Evolutionary conservation across 306 rosid genomes (phyloP), one percentile per base, ranked within the genome.

Genomic region (Acmispon strigosus): DNA sequence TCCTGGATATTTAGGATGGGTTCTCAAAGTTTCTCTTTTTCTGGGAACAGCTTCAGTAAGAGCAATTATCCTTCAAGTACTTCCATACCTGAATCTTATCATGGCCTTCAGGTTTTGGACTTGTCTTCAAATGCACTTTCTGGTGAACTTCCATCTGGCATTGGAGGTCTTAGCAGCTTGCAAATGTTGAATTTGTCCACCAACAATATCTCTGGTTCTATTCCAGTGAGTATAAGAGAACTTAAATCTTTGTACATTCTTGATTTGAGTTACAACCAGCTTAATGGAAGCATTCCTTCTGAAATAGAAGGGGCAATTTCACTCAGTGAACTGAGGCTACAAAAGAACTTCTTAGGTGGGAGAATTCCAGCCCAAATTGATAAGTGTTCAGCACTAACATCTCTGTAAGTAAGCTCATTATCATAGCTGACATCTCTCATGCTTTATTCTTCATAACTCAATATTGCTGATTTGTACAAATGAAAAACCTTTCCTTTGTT

Each of bases 251-350:
- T 83, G 64, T 72, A 72, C 72, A 73, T 80, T 69, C 85, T 94
- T 78, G 98, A 94, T 75, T 79, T 94, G 62, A 90, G 96, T 66
- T 53, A 58, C 41, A 94, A 94, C 85, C 60, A 80, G 71, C 82
- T 94, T 19, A 86, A 82, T 80, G 97, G 95, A 78, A 90, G 82
- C 72, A 84, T 94, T 81, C 98, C 97, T 73, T 61, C 69, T 77
- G 97, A 86, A 81, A 83, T 94, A 63, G 86, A 84, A 73, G 86
- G 86, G 18, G 88, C 88, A 16, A 27, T 77, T 64, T 88, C 92
- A 18, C 92, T 94, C 70, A 75, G 62, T 76, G 92, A 89, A 51
- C 66, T 94, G 73, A 82, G 82, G 87, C 85, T 94, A 37, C 94
- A 89, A 78, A 87, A 82, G 80, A 94, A 94, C 84, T 80, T 76